Conservation (phyloP, 805 yeast species). For the Schwanniomyces yamadae region DNA sequence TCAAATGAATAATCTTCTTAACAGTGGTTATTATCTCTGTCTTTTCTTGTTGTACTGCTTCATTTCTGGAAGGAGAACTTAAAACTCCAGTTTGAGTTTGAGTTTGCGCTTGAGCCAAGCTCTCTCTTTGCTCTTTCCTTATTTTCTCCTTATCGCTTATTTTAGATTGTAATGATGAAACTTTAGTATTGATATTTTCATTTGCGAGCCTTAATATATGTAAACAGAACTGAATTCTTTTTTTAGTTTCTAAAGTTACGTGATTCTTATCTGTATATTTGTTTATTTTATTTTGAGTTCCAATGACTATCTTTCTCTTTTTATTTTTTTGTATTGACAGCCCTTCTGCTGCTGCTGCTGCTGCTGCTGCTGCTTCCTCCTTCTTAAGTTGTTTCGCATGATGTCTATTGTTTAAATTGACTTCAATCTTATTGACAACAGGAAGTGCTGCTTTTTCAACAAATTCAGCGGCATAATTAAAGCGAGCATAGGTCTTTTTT, state of each 20-base stretch:
- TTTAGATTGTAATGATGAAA: constrained; percentile 55
- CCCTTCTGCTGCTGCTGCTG: background rate
- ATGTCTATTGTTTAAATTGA: constrained; percentile 42
- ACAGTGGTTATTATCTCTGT: constrained; percentile 86
- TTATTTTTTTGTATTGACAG: constrained; percentile 10
- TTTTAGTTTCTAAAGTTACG: constrained; percentile 68
- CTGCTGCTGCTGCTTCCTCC: constrained; percentile 11
- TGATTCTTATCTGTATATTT: constrained; percentile 11
- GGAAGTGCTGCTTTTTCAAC: constrained; percentile 58
- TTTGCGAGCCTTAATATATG: constrained; percentile 81
- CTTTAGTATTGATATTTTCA: constrained; percentile 66
- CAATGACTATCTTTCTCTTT: constrained; percentile 22
- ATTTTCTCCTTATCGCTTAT: constrained; percentile 47
- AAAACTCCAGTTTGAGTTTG: background rate
- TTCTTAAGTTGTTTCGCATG: constrained; percentile 24
- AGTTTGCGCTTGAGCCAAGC: constrained; percentile 14
- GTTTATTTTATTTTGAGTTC: constrained; percentile 3
- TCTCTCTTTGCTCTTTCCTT: constrained; percentile 20
- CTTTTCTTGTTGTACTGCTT: constrained; percentile 48
- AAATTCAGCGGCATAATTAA: constrained; percentile 60
- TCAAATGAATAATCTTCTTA: constrained; percentile 79
- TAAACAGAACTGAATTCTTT: constrained; percentile 72
- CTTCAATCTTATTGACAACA: constrained; percentile 49
- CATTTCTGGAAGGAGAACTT: constrained; percentile 4
- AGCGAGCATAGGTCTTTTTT: constrained; percentile 46